phyloP scores from a whole-genome alignment of 352 stramenopile species.

The Pythium pyrilobum region DNA sequence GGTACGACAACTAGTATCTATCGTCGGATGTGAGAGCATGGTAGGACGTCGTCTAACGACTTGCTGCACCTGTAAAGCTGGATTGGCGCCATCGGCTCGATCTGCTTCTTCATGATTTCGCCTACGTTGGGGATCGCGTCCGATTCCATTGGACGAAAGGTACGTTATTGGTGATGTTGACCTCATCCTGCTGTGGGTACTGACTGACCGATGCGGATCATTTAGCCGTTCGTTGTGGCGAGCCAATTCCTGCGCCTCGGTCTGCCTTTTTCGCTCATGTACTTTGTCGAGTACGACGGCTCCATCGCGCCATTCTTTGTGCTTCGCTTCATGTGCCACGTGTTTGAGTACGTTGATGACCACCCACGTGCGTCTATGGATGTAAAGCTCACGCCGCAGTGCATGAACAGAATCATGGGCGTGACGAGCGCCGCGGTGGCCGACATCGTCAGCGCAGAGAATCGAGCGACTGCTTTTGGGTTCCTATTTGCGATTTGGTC shows the following conservation, averaged over 20 bases:
- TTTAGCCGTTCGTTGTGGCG: slow-evolving; percentile 64
- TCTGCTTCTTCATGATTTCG: slow-evolving; percentile 63
- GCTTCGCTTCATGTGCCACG: slow-evolving; percentile 47
- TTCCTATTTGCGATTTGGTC: slow-evolving; percentile 51
- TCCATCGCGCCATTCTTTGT: slow-evolving; percentile 64
- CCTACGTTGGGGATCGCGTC: slow-evolving; percentile 76
- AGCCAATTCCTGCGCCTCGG: slow-evolving; percentile 56
- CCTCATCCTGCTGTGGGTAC: background rate
- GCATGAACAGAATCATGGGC: slow-evolving; percentile 33
- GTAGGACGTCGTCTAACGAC: background rate
- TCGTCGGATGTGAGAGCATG: background rate
- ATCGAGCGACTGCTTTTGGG: slow-evolving; percentile 58
- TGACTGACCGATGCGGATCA: background rate
- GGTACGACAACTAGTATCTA: slow-evolving; percentile 18
- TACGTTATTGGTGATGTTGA: slow-evolving; percentile 9
- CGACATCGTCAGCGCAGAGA: slow-evolving; percentile 49
- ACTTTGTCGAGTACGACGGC: slow-evolving; percentile 48
- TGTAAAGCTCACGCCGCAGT: background rate
- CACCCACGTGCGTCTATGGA: background rate
- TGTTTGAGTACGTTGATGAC: slow-evolving; percentile 36
- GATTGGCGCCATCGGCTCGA: slow-evolving; percentile 53
- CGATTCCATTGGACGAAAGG: slow-evolving; percentile 72
- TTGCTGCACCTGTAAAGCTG: slow-evolving; percentile 24
- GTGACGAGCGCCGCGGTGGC: slow-evolving; percentile 57
- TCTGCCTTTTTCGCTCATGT: slow-evolving; percentile 64